These are phyloP conservation scores for Phytopythium chamaehyphon DNA, from an alignment of 352 stramenopile species.

Conservation along the genomic window DNA sequence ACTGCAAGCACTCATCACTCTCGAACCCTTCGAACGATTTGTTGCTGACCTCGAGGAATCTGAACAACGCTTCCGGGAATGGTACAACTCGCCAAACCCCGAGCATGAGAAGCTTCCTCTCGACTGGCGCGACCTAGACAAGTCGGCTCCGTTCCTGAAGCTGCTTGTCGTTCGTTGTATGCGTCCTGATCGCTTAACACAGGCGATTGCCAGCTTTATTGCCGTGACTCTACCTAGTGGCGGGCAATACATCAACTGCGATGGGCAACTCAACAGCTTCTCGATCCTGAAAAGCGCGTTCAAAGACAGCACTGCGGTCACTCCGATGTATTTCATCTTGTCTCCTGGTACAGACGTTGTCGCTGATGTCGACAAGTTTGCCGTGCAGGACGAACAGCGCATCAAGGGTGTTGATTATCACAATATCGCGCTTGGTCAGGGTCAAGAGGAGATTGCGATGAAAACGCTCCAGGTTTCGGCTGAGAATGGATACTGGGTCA, in stretches of 20 bases:
- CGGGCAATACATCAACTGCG: slow-evolving; percentile 74
- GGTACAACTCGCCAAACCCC: slow-evolving; percentile 84
- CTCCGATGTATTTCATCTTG: slow-evolving; percentile 98
- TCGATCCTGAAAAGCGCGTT: slow-evolving; percentile 94
- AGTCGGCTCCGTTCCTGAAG: slow-evolving; percentile 87
- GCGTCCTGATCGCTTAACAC: slow-evolving; percentile 91
- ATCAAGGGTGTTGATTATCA: slow-evolving; percentile 95
- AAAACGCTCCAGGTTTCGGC: slow-evolving; percentile 78
- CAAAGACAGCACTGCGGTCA: slow-evolving; percentile 90
- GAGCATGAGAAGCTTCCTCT: slow-evolving; percentile 89
- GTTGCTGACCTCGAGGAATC: slow-evolving; percentile 86
- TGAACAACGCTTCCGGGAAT: slow-evolving; percentile 88
- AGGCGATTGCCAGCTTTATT: slow-evolving; percentile 94
- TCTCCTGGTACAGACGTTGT: slow-evolving; percentile 96
- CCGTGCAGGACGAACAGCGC: slow-evolving; percentile 87
- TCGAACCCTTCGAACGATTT: slow-evolving; percentile 87
- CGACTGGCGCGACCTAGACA: slow-evolving; percentile 91
- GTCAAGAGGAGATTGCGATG: slow-evolving; percentile 92
- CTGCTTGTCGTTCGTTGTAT: slow-evolving; percentile 94
- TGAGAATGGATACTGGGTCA: slow-evolving; percentile 93
- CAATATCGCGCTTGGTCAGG: slow-evolving; percentile 94
- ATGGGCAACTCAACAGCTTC: slow-evolving; percentile 93
- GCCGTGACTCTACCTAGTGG: slow-evolving; percentile 66
- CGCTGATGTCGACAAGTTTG: slow-evolving; percentile 93
- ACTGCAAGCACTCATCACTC: slow-evolving; percentile 63